Evolutionary conservation across 1,139 yeast genomes (phyloP), one percentile per base, ranked within the genome.

Genomic region (Taphrina pruni): DNA sequence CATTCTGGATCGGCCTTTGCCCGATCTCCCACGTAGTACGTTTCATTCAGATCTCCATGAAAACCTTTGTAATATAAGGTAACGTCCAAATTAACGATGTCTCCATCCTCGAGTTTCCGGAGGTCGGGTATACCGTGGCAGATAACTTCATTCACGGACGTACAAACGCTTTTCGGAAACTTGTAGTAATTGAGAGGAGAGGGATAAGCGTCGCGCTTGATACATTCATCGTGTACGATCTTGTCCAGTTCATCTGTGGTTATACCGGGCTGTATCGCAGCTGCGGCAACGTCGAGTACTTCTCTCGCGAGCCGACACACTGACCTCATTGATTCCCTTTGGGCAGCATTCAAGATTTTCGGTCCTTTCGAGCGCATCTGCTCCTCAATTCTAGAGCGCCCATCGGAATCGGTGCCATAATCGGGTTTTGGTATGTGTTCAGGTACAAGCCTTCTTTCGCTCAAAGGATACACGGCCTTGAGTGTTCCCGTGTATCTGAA

Each of bases 81-180:
- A 64, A 95, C 91, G 78, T 95, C 99, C 73, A 95, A 81, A 78
- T 95, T 95, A 73, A 95, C 84, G 74, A 95, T 94, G 78, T 95
- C 99, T 67, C 99, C 99, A 75, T 94, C 98, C 77, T 90, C 81
- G 72, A 95, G 83, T 52, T 86, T 87, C 69, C 93, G 85, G 80
- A 89, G 84, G 78, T 95, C 99, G 36, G 99, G 99, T 71, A 94
- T 90, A 73, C 99, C 99, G 78, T 94, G 99, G 78, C 99, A 94
- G 72, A 94, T 90, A 71, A 92, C 88, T 81, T 94, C 99, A 78
- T 95, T 75, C 55, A 95, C 87, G 6, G 97, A 91, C 0, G 97
- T 91, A 80, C 99, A 95, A 60, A 91, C 85, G 43, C 96, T 88
- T 78, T 92, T 93, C 52, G 99, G 98, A 81, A 87, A 95, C 79